Conservation (phyloP, 2,329 filamentous ascomycete genomes). For the Colletotrichum sp. region DNA sequence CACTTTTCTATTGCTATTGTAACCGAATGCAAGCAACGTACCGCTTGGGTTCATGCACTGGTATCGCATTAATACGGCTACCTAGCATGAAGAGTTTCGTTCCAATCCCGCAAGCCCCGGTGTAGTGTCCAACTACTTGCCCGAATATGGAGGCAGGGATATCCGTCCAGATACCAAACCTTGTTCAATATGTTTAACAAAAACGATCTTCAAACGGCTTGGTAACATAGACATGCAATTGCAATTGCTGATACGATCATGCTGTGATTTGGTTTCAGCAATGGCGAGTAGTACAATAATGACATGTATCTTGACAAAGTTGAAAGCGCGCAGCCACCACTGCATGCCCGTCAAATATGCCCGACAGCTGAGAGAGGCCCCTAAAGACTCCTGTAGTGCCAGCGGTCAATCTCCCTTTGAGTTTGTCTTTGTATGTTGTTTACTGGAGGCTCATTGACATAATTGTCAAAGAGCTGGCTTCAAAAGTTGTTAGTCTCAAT, state of each 20-base stretch:
- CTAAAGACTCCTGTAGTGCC: fast-evolving
- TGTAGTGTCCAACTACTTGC: fast-evolving
- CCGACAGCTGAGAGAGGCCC: fast-evolving
- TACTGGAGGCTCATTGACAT: fast-evolving
- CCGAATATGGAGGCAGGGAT: fast-evolving
- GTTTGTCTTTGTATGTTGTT: neutral
- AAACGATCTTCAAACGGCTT: too few species aligned
- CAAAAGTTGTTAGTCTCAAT: neutral
- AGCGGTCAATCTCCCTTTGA: neutral
- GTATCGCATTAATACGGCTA: fast-evolving
- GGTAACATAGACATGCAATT: too few species aligned
- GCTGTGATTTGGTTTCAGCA: fast-evolving
- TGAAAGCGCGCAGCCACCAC: neutral
- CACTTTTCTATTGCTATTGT: fast-evolving
- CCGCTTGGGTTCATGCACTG: fast-evolving
- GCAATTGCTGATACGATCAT: neutral
- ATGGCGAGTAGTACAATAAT: neutral
- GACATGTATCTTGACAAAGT: fast-evolving
- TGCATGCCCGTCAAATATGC: too few species aligned
- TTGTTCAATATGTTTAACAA: neutral
- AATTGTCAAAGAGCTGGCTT: neutral
- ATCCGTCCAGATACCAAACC: neutral
- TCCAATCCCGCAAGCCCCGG: neutral
- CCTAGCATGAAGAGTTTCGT: neutral
- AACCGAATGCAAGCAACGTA: fast-evolving